These are phyloP conservation scores for Beauveria varroae DNA, from an alignment of 2,329 filamentous ascomycete genomes.

Conservation along the genomic window DNA sequence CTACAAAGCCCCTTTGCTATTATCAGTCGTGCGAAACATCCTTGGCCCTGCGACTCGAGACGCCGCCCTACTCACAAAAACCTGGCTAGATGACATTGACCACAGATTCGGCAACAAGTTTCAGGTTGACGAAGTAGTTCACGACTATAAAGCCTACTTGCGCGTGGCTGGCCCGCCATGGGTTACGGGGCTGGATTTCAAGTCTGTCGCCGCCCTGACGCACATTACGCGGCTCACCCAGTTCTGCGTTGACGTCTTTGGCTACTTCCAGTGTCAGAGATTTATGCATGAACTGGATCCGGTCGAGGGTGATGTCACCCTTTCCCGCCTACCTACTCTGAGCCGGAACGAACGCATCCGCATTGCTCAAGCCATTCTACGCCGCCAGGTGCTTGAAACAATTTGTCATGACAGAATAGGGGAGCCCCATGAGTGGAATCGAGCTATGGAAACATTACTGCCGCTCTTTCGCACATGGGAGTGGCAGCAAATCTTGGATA, in stretches of 20 bases:
- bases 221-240: not conserved
- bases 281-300: not conserved
- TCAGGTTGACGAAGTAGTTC: not conserved
- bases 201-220: not conserved
- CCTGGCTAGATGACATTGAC: too few species aligned
- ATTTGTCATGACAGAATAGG: too few species aligned
- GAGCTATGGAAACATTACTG: too few species aligned
- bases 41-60: not conserved
- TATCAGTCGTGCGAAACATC: not conserved
- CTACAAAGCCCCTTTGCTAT: not conserved
- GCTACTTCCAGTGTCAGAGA: not conserved
- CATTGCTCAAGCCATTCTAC: not conserved
- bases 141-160: not conserved
- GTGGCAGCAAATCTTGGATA: too few species aligned
- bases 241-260: not conserved
- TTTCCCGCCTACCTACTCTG: not conserved
- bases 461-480: too few species aligned
- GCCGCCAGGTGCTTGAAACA: not conserved
- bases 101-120: too few species aligned
- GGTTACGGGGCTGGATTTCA: not conserved
- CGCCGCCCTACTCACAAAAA: not conserved
- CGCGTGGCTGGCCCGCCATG: not conserved
- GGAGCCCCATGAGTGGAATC: too few species aligned
- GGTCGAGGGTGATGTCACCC: accelerated
- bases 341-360: not conserved